Percentiles rank a stretch among this genome's conserved stretches.
phyloP scores from a whole-genome alignment of 1,284 basidiomycete genomes.

The Thelephora terrestris region DNA sequence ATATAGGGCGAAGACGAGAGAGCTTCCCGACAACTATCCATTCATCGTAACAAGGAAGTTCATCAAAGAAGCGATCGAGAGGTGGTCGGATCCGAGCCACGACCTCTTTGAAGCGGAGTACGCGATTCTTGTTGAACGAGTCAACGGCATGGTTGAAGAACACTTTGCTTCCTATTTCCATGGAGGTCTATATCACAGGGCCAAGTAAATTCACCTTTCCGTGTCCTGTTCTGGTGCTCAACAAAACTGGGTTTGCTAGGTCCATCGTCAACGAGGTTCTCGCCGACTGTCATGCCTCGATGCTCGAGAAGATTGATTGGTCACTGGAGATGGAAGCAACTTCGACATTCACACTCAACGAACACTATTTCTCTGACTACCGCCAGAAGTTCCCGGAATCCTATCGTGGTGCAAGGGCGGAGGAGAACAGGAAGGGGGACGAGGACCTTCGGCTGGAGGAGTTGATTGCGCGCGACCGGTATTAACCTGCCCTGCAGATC shows the following conservation, averaged over 20 bases:
- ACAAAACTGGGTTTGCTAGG: conserved; percentile 20
- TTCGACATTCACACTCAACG: conserved; percentile 47
- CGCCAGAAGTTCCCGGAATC: conserved; percentile 43
- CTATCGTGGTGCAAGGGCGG: conserved; percentile 26
- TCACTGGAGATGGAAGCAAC: conserved; percentile 39
- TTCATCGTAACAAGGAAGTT: conserved; percentile 42
- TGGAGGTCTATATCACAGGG: conserved; percentile 37
- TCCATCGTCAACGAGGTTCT: conserved; percentile 27
- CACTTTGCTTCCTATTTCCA: conserved; percentile 45
- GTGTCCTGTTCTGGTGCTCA: background rate
- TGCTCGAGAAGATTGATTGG: conserved; percentile 25
- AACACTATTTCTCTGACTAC: conserved; percentile 47
- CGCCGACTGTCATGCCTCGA: conserved; percentile 8
- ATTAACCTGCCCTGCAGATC: conserved; percentile 47
- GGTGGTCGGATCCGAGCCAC: conserved; percentile 40
- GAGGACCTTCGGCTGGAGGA: conserved; percentile 16
- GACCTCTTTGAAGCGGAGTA: conserved; percentile 37
- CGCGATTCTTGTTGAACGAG: conserved; percentile 25
- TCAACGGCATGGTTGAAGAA: conserved; percentile 28
- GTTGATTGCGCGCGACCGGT: conserved; percentile 40
- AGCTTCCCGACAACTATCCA: conserved; percentile 53
- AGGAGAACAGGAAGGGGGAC: background rate
- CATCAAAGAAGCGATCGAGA: conserved; percentile 31
- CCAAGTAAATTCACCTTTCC: conserved; percentile 33
- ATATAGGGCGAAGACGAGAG: conserved; percentile 48